phyloP scores from a whole-genome alignment of 2,329 filamentous ascomycete species.

The Myriosclerotinia curreyana region DNA sequence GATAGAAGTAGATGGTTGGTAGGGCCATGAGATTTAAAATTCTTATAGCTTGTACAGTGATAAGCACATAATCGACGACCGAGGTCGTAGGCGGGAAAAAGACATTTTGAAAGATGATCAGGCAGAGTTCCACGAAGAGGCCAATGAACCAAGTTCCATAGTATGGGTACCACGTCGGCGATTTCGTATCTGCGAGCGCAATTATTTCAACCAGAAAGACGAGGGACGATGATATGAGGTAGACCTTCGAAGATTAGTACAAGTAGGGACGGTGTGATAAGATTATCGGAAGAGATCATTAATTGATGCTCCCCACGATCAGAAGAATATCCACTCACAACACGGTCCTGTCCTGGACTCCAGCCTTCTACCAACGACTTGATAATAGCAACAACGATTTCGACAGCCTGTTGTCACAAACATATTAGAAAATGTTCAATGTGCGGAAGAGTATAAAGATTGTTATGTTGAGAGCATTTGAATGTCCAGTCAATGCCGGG shows the following conservation, averaged over 20 bases:
- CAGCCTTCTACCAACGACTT: constrained; percentile 30
- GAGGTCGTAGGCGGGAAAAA: constrained; percentile 27
- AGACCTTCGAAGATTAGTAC: constrained; percentile 44
- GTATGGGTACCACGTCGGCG: constrained; percentile 60
- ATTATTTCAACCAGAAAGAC: constrained; percentile 61
- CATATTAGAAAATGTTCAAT: constrained; percentile 20
- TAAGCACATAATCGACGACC: constrained; percentile 30
- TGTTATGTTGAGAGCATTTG: constrained; percentile 40
- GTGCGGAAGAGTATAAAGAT: background rate
- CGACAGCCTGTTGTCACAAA: constrained; percentile 41
- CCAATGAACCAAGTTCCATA: constrained; percentile 61
- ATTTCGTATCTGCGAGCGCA: constrained; percentile 49
- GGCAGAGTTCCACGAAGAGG: constrained; percentile 52
- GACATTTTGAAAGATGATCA: constrained; percentile 43
- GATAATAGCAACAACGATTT: constrained; percentile 35
- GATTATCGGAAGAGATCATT: background rate
- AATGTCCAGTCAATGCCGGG: too few species aligned
- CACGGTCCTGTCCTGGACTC: constrained; percentile 35
- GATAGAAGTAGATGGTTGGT: constrained; percentile 38
- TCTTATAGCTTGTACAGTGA: constrained; percentile 35
- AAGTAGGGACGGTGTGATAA: background rate
- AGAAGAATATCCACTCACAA: constrained; percentile 29
- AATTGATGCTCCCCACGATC: background rate
- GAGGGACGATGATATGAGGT: constrained; percentile 59
- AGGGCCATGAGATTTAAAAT: constrained; percentile 40